Evolutionary conservation across 148 eudicot species (phyloP), one percentile per base, ranked within the genome.

Genomic region (Amaranthus hypochondriacus): DNA sequence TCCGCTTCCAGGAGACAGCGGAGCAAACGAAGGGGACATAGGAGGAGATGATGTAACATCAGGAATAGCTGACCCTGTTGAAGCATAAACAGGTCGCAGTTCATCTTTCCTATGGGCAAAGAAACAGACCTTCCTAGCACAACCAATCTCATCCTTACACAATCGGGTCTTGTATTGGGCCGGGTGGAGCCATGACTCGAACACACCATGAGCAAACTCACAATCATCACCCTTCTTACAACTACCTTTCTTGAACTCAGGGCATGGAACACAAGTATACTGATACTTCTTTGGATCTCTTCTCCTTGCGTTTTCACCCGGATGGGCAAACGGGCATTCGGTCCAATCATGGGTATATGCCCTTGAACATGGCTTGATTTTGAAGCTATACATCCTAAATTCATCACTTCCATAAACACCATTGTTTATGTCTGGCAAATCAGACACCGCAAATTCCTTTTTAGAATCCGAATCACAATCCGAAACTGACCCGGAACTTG

Each of bases 261-360:
- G 98, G 70, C 98, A 95, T 0, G 98, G 98, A 1, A 95, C 98
- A 14, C 98, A 95, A 9, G 87, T 95, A 81, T 95, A 95, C 68
- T 84, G 81, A 53, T 78, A 82, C 90, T 89, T 92, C 71, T 79
- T 75, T 5, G 97, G 97, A 76, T 95, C 98, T 18, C 98, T 86
- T 18, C 98, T 79, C 75, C 93, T 74, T 0, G 98, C 98, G 49
- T 95, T 95, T 83, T 95, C 99, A 10, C 99, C 99, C 0, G 99
- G 99, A 69, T 92, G 99, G 53, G 84, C 97, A 71, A 95, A 94
- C 2, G 97, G 98, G 73, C 98, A 95, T 79, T 95, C 98, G 0
- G 98, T 95, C 98, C 98, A 95, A 42, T 95, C 98, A 48, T 95
- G 98, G 2, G 98, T 89, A 53, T 95, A 95, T 2, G 98, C 97